Conservation (phyloP, 2,329 filamentous ascomycete genomes). For the Cladophialophora yegresii region DNA sequence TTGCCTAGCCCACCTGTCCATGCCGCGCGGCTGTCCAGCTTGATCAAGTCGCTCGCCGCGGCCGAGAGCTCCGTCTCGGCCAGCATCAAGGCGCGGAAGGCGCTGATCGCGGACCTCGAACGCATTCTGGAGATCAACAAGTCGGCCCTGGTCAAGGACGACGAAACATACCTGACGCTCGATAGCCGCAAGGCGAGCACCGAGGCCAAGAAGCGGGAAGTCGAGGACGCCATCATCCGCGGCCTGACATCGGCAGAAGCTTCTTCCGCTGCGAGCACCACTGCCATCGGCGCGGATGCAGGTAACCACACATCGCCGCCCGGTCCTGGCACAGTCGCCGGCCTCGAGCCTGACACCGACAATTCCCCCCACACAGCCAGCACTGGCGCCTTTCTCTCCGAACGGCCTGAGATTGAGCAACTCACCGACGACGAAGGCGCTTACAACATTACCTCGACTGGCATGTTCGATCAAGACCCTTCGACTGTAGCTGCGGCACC, state of each 20-base stretch:
- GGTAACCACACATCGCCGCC: neutral
- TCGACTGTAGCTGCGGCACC: neutral
- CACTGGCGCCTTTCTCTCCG: conserved; percentile 15
- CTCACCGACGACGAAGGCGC: conserved; percentile 33
- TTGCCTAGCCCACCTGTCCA: conserved; percentile 84
- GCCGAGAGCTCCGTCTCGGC: conserved; percentile 88
- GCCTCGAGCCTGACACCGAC: conserved; percentile 40
- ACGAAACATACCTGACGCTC: conserved; percentile 65
- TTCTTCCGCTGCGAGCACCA: conserved; percentile 50
- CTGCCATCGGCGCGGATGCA: conserved; percentile 34
- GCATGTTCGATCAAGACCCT: conserved; percentile 12
- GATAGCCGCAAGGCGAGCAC: conserved; percentile 68
- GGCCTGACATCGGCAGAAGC: conserved; percentile 66
- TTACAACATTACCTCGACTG: neutral
- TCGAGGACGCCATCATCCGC: conserved; percentile 88
- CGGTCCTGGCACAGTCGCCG: conserved; percentile 39
- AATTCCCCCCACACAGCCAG: conserved; percentile 9
- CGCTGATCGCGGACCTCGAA: conserved; percentile 77
- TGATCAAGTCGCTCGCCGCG: conserved; percentile 84
- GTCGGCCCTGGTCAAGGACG: conserved; percentile 68
- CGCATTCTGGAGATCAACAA: conserved; percentile 76
- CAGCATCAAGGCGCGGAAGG: conserved; percentile 79
- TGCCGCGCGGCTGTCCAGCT: conserved; percentile 80
- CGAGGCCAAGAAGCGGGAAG: conserved; percentile 80
- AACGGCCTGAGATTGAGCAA: conserved; percentile 35